Evolutionary conservation across 176 grass and related monocot species (phyloP), one percentile per base, ranked within the genome.

Genomic region (Paspalum vaginatum): DNA sequence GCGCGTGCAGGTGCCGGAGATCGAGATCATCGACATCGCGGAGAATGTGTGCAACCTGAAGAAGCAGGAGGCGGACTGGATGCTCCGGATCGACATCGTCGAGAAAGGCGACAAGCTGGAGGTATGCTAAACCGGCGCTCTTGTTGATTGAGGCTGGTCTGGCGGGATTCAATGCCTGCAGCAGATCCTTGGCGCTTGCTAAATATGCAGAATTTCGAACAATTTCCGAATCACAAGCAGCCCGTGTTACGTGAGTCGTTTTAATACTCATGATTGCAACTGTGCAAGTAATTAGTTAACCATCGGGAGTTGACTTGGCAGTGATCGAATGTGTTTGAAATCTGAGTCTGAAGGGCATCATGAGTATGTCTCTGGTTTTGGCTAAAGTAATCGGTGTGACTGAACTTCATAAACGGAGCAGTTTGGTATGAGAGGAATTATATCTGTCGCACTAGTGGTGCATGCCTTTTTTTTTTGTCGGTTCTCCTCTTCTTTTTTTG

Each of bases 31-130:
- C 67, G 95, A 98, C 74, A 94, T 94, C 87, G 87, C 89, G 21
- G 95, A 98, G 90, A 98, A 94, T 81, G 86, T 98, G n/a, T 98
- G 95, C 64, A 98, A 94, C 83, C 53, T 98, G 37, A 98, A 98
- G 92, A 98, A 98, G 90, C 92, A 94, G 85, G 85, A 98, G 85
- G 92, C 95, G 11, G 95, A 98, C 79, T 94, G 95, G 95, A 91
- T 94, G 70, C 89, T 93, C 25, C 87, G 87, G 77, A 98, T 98
- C 74, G 95, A 98, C 46, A 94, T 98, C 68, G 83, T 92, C 47
- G 92, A 98, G 84, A 94, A 94, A 43, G 95, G 92, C 55, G 81
- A 94, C 37, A 94, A 76, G 79, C 84, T 98, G 70, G 79, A 98
- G 92, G 95, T 98, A n/a, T n/a, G n/a, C n/a, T n/a, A 84, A 65